Evolutionary conservation across 257 asterid species (phyloP).

Genomic region (Solanum gracilifrons): DNA sequence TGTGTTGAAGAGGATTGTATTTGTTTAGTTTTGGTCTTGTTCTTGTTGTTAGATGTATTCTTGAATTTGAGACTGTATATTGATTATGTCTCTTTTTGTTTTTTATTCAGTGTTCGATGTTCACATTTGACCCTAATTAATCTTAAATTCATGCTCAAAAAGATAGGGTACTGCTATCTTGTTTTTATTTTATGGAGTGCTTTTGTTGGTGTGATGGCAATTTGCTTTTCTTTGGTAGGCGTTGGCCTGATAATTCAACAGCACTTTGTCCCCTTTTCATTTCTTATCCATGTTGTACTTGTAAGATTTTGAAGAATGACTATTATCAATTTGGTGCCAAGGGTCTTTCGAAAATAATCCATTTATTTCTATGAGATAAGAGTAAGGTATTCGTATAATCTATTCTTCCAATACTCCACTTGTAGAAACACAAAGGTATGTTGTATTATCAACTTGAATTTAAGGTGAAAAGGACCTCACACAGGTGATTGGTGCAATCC

Average conservation of each 20-base stretch:
- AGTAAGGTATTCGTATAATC: rapidly evolving
- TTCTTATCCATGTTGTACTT: not conserved
- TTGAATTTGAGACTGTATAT: not conserved
- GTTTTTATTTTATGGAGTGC: not conserved
- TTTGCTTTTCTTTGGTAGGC: not conserved
- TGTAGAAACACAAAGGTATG: not conserved
- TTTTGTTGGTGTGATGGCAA: not conserved
- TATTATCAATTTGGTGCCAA: not conserved
- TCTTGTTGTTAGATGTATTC: not conserved
- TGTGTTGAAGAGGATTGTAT: not conserved
- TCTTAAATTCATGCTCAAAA: not conserved
- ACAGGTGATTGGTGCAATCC: no score
- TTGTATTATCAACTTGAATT: no score
- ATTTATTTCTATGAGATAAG: not conserved
- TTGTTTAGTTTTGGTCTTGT: not conserved
- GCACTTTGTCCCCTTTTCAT: not conserved
- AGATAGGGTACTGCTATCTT: not conserved
- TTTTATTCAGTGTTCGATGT: not conserved
- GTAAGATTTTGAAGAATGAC: not conserved
- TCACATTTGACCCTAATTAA: not conserved
- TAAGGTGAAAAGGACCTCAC: no score
- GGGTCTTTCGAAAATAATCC: not conserved
- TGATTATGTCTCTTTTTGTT: not conserved
- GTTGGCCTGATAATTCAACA: not conserved
- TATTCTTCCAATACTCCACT: not conserved